A percentile compares a stretch with the other conserved stretches of the same genome.
Conservation (phyloP, 176 grass and related monocot species). For the Carex cristatella region DNA sequence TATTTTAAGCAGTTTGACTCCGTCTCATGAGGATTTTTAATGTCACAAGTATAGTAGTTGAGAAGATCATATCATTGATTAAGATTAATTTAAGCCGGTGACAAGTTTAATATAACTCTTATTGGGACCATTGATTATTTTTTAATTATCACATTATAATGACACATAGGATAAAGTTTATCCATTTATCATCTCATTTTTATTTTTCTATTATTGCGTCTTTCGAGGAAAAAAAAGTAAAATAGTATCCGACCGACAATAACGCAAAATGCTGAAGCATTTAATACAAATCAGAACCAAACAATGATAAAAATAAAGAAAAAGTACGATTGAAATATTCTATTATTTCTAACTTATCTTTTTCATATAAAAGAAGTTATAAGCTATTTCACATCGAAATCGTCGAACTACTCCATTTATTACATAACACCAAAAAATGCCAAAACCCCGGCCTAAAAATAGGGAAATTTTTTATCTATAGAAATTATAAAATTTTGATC, state of each 20-base stretch:
- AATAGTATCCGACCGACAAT: not conserved
- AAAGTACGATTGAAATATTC: not conserved
- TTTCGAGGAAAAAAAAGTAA: not conserved
- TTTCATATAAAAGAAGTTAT: not conserved
- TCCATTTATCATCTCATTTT: not conserved
- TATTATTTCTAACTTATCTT: not conserved
- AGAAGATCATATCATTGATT: too few species aligned
- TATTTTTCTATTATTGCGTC: too few species aligned
- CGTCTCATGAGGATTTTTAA: too few species aligned
- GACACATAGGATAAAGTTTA: not conserved
- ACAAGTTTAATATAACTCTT: too few species aligned
- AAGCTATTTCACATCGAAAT: not conserved
- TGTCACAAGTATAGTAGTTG: too few species aligned
- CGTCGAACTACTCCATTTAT: not conserved
- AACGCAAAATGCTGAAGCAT: not conserved
- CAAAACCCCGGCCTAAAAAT: not conserved
- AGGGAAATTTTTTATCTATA: not conserved
- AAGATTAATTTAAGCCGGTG: too few species aligned
- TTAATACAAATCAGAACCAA: too few species aligned
- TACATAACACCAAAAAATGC: not conserved
- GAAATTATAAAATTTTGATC: too few species aligned
- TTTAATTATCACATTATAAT: too few species aligned
- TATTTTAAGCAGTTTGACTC: too few species aligned
- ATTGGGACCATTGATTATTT: too few species aligned
- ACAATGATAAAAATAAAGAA: not conserved